Percentiles rank a stretch among this genome's conserved stretches.
Evolutionary conservation across 208 protist genomes (phyloP).

Genomic region (Trypanosoma platydactyli): DNA sequence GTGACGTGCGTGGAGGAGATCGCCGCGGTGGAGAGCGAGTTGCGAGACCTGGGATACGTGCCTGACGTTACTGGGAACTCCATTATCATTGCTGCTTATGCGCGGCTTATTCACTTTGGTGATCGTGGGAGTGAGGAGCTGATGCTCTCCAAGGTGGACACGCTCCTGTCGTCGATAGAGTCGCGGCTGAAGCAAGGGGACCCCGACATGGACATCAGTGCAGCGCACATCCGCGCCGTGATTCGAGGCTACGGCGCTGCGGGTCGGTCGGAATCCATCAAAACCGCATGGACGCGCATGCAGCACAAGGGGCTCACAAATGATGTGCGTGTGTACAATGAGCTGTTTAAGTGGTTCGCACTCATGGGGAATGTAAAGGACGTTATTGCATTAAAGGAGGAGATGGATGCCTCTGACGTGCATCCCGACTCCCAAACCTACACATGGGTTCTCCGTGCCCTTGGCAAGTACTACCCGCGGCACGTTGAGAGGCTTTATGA

Average conservation of each 20-base stretch:
- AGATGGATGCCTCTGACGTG: constrained; percentile 47
- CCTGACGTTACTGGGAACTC: constrained; percentile 82
- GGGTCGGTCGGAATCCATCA: constrained; percentile 69
- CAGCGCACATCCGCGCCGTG: constrained; percentile 78
- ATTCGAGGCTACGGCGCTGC: constrained; percentile 87
- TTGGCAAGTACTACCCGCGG: constrained; percentile 85
- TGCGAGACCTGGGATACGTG: constrained; percentile 53
- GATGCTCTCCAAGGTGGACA: constrained; percentile 89
- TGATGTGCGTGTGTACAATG: constrained; percentile 86
- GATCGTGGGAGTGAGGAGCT: constrained; percentile 82
- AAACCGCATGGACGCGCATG: constrained; percentile 74
- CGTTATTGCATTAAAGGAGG: constrained; percentile 53
- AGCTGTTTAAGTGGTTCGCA: constrained; percentile 85
- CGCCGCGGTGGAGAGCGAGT: constrained; percentile 54
- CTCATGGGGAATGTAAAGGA: constrained; percentile 89
- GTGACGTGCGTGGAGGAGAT: constrained; percentile 73
- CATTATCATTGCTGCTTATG: constrained; percentile 86
- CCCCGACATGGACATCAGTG: constrained; percentile 84
- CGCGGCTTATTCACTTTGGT: constrained; percentile 81
- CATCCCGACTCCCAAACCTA: constrained; percentile 72
- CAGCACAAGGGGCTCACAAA: constrained; percentile 61
- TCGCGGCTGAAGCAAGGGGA: constrained; percentile 80
- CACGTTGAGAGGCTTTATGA: constrained; percentile 70
- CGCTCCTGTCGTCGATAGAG: constrained; percentile 83
- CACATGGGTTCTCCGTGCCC: constrained; percentile 72